phyloP scores from a whole-genome alignment of 257 asterid genomes.

The Jasminum sambac region DNA sequence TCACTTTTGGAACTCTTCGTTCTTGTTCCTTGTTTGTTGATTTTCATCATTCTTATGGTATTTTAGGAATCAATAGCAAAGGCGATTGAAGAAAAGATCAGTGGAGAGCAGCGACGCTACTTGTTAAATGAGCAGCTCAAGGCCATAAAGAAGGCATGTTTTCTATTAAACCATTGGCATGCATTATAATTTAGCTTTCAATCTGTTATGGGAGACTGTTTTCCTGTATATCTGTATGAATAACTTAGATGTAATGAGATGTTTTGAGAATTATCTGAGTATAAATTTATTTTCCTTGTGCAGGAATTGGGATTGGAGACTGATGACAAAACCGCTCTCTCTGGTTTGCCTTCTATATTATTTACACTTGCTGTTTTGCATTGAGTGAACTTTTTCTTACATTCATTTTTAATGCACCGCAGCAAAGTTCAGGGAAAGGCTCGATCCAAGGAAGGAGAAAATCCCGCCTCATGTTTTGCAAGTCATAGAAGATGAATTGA shows the following conservation, averaged over 20 bases:
- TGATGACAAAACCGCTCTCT: constrained; percentile 97
- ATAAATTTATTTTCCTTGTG: constrained; percentile 22
- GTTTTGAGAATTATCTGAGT: constrained; percentile 24
- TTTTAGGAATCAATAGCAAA: constrained; percentile 92
- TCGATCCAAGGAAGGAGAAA: constrained; percentile 87
- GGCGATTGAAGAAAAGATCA: constrained; percentile 97
- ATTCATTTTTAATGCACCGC: constrained; percentile 28
- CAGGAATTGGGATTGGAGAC: constrained; percentile 98
- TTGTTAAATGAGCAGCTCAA: constrained; percentile 90
- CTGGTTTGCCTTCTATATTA: constrained; percentile 51
- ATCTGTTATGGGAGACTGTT: constrained; percentile 13
- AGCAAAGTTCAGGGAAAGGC: constrained; percentile 93
- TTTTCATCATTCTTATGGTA: constrained; percentile 25
- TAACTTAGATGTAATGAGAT: constrained; percentile 16
- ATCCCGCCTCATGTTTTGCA: constrained; percentile 92
- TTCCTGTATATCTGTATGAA: constrained; percentile 18
- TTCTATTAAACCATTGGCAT: constrained; percentile 11
- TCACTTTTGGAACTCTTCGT: constrained; percentile 14
- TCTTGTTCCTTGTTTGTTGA: constrained; percentile 1
- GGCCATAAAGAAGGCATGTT: constrained; percentile 90
- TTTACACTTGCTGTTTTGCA: constrained; percentile 11
- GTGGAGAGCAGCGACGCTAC: constrained; percentile 97
- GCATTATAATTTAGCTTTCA: constrained; percentile 16
- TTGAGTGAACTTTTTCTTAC: constrained; percentile 4
- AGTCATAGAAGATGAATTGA: constrained; percentile 95